Percentiles rank a stretch among this genome's conserved stretches.
These are phyloP conservation scores for Neolentinus lepideus DNA, from an alignment of 1,284 basidiomycete genomes.

Conservation along the genomic window DNA sequence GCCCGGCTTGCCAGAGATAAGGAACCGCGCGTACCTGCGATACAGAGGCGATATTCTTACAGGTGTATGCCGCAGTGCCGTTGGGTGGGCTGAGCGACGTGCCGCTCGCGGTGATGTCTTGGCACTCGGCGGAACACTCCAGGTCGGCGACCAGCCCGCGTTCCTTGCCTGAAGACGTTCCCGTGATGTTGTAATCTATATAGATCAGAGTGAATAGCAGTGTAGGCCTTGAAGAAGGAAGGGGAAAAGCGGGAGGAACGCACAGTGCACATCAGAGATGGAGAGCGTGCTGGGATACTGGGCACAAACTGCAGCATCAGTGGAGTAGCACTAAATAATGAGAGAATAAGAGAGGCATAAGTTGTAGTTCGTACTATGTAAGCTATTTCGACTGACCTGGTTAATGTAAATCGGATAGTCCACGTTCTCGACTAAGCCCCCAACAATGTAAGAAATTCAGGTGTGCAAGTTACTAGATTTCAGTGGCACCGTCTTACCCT, in stretches of 20 bases:
- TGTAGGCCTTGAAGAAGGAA: neutral
- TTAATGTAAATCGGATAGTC: slow-evolving; percentile 37
- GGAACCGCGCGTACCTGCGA: slow-evolving; percentile 14
- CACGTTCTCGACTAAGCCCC: slow-evolving; percentile 27
- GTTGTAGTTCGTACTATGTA: slow-evolving; percentile 26
- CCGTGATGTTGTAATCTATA: slow-evolving; percentile 27
- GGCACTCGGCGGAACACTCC: slow-evolving; percentile 29
- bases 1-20: too few species aligned
- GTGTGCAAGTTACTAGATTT: slow-evolving; percentile 1
- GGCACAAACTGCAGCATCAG: slow-evolving; percentile 33
- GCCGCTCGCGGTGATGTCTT: slow-evolving; percentile 28
- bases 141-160: slow-evolving; percentile 30
- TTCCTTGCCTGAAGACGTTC: slow-evolving; percentile 28
- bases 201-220: neutral
- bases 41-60: slow-evolving; percentile 31
- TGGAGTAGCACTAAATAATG: slow-evolving; percentile 57
- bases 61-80: slow-evolving; percentile 31
- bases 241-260: slow-evolving; percentile 4
- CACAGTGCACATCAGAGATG: slow-evolving; percentile 35
- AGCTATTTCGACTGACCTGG: slow-evolving; percentile 16
- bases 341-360: neutral
- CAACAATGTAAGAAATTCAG: slow-evolving; percentile 15
- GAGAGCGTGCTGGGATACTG: slow-evolving; percentile 44
- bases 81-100: slow-evolving; percentile 19
- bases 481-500: slow-evolving; percentile 30